Evolutionary conservation across 768 basidiomycete genomes (phyloP), one percentile per base, ranked within the genome.

Genomic region (Lyophyllum atratum): DNA sequence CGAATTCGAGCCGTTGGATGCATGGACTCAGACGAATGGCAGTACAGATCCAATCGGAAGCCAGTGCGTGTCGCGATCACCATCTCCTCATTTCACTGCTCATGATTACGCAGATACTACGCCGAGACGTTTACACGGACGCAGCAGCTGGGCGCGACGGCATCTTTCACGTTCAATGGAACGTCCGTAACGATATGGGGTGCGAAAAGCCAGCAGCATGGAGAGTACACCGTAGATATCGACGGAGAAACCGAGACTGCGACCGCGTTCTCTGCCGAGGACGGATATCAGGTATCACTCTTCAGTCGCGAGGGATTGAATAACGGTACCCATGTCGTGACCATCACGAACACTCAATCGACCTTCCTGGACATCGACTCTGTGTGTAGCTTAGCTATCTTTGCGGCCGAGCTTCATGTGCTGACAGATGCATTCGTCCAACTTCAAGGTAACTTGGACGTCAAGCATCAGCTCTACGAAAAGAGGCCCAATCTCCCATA

Each of bases 171-270:
- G 49, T 79, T 79, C 66, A 76, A 71, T 22, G 77, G 77, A 11
- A 73, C 73, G 4, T 67, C 63, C 2, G 44, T 79, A 37, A 70
- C 69, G 64, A 61, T 79, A 17, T 76, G 67, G 29, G 77, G 78
- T 7, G 75, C 71, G 2, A 70, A 72, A 21, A 66, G 74, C 9
- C 2, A 31, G 17, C 71, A 75, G 42, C 72, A 78, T 55, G 76
- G 78, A 1, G 67, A 56, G 21, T 79, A 69, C 57, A 63, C 49
- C 7, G 67, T 77, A 15, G 49, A 64, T 21, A 51, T 77, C 0
- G 78, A 80, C 52, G 54, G 65, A 19, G 51, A 49, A 17, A 68
- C 45, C 28, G 42, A 61, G 9, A 26, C 26, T 19, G 42, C 47
- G 21, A 63, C 66, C 40, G 71, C 72, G 12, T 51, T 56, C 4